A percentile compares a stretch with the other conserved stretches of the same genome.
Conservation (phyloP, 208 protist genomes). For the Leishmania tropica region DNA sequence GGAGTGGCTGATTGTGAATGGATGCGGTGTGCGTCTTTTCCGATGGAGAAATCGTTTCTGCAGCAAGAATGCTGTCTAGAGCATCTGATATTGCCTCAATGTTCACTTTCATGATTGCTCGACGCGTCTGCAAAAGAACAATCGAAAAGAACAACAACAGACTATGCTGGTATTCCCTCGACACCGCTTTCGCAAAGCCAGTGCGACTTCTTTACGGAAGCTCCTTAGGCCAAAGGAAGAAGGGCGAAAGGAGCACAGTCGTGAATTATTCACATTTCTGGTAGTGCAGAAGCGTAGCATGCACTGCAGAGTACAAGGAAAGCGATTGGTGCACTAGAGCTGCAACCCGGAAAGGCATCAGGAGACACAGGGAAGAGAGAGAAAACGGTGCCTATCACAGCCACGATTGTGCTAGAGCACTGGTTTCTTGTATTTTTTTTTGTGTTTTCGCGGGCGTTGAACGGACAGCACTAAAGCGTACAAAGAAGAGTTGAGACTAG, state of each 20-base stretch:
- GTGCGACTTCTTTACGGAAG: neutral
- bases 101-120: slow-evolving; percentile 36
- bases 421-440: slow-evolving; percentile 11
- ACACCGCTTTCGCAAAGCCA: neutral
- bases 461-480: neutral
- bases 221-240: neutral
- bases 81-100: slow-evolving; percentile 33
- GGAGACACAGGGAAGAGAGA: neutral
- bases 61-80: slow-evolving; percentile 35
- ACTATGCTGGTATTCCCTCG: neutral
- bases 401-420: neutral
- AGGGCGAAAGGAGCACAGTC: neutral
- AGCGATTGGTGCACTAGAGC: neutral
- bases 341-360: neutral
- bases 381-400: neutral
- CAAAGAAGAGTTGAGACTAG: neutral
- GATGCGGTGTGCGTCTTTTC: slow-evolving; percentile 6
- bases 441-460: neutral
- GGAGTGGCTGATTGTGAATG: neutral
- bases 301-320: neutral
- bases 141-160: slow-evolving; percentile 13
- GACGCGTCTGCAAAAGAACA: neutral
- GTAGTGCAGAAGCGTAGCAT: neutral
- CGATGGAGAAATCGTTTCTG: neutral
- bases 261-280: neutral